phyloP scores from a whole-genome alignment of 23 red algal species.

The Gracilaria gracilis region DNA sequence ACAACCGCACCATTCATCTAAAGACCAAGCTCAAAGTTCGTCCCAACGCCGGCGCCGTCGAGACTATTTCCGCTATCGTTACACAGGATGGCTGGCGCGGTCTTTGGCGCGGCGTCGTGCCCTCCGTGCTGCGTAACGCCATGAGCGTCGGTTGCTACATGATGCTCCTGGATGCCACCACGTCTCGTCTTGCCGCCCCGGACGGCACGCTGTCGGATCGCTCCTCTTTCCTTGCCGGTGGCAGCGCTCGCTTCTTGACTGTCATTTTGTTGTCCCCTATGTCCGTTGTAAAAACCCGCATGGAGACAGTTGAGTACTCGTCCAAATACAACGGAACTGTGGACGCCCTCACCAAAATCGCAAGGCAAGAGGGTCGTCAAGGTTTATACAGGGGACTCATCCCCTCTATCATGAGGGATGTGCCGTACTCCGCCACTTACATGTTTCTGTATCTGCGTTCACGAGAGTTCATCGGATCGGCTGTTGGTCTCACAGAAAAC shows the following conservation, averaged over 20 bases:
- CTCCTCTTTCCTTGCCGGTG: constrained; percentile 84
- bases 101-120: constrained; percentile 93
- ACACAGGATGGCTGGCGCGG: constrained; percentile 69
- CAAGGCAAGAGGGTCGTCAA: constrained; percentile 64
- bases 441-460: constrained; percentile 92
- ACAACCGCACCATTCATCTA: constrained; percentile 58
- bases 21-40: constrained; percentile 34
- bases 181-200: constrained; percentile 53
- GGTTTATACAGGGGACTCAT: constrained; percentile 91
- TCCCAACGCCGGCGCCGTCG: constrained; percentile 43
- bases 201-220: constrained; percentile 70
- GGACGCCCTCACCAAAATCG: constrained; percentile 81
- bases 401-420: constrained; percentile 89
- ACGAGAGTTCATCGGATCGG: constrained; percentile 52
- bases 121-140: constrained; percentile 91
- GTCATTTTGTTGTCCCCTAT: constrained; percentile 86
- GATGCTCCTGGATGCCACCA: constrained; percentile 75
- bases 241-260: constrained; percentile 84
- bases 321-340: constrained; percentile 58
- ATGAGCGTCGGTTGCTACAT: constrained; percentile 94
- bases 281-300: constrained; percentile 92
- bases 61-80: constrained; percentile 71
- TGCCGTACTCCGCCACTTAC: constrained; percentile 93
- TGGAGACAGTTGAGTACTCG: constrained; percentile 90
- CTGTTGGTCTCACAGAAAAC: constrained; percentile 44